Evolutionary conservation across 495 filamentous ascomycete genomes (phyloP), one percentile per base, ranked within the genome.

Genomic region (Cudoniella acicularis): DNA sequence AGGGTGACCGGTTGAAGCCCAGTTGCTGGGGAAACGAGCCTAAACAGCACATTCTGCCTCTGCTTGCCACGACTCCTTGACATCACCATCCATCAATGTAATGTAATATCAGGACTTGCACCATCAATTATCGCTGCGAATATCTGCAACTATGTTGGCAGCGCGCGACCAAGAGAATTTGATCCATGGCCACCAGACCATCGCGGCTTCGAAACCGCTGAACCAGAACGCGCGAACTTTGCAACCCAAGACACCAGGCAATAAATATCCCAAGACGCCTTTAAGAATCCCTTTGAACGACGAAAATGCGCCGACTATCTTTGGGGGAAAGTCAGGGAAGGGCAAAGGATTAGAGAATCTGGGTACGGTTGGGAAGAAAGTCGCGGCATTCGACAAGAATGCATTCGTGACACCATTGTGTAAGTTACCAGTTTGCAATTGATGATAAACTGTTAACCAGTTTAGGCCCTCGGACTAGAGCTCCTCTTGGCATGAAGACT

Each of bases 141-240:
- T 23, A 30, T 43, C 55, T 59, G 69, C 69, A 72, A 75, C 67
- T 23, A 92, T 96, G 88, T 74, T 97, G 70, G 88, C 92, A 22
- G 80, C 87, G 62, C 83, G 83, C 64, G 89, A 96, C 74, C 92
- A 98, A 73, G 94, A 98, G 73, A 98, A 98, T 72, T 75, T 91
- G 64, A 82, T 78, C 23, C 86, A 90, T 63, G 73, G 69, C 48
- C 89, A 87, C 61, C 91, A 94, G 67, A 83, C 86, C 51, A 84
- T 77, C 22, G 87, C 89, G n/a, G 84, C 88, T 16, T 76, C 84
- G 10, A 96, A 96, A 71, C 87, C 90, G 27, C 80, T 88, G 59
- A 89, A 93, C 65, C 84, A 90, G 62, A 77, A 78, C 57, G 66
- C 73, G 16, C 83, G 80, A 65, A 77, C 82, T 55, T 67, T 79